Evolutionary conservation across 1,139 yeast species (phyloP).

Genomic region (Diutina mesorugosa): DNA sequence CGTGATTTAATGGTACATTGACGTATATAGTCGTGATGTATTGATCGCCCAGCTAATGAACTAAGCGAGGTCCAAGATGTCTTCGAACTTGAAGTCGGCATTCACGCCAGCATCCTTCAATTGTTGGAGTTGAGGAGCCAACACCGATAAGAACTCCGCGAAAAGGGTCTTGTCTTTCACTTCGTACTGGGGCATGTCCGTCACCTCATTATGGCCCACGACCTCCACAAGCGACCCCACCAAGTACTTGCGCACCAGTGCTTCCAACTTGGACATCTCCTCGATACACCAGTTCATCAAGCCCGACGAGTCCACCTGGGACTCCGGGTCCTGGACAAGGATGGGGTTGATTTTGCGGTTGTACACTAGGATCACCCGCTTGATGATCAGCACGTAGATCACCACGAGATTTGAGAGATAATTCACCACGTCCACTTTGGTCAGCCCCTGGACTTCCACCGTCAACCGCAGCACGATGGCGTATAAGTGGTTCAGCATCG

Average conservation of each 20-base stretch:
- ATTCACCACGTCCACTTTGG: slow-evolving; percentile 32
- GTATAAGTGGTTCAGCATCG: slow-evolving; percentile 22
- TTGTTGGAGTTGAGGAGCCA: slow-evolving; percentile 48
- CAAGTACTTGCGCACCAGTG: not conserved
- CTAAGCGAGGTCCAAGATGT: slow-evolving; percentile 6
- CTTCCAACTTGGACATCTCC: not conserved
- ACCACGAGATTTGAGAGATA: slow-evolving; percentile 31
- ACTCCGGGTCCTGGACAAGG: not conserved
- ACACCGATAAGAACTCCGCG: slow-evolving; percentile 34
- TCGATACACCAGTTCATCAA: slow-evolving; percentile 1
- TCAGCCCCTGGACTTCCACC: slow-evolving; percentile 31
- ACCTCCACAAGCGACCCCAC: slow-evolving; percentile 1
- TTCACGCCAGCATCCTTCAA: slow-evolving; percentile 61
- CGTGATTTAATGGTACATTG: too few species aligned
- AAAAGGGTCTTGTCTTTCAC: slow-evolving; percentile 7
- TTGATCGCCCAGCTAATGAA: too few species aligned
- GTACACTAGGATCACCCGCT: slow-evolving; percentile 22
- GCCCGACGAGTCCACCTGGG: not conserved
- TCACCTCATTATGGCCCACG: not conserved
- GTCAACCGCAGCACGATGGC: slow-evolving; percentile 23
- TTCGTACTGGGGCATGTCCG: not conserved
- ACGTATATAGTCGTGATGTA: too few species aligned
- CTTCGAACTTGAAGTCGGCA: slow-evolving; percentile 48
- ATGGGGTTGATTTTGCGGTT: slow-evolving; percentile 6
- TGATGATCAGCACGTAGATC: slow-evolving; percentile 26